A percentile compares a stretch with the other conserved stretches of the same genome.
Conservation (phyloP, 129 eudicot genomes). For the Lonicera japonica region DNA sequence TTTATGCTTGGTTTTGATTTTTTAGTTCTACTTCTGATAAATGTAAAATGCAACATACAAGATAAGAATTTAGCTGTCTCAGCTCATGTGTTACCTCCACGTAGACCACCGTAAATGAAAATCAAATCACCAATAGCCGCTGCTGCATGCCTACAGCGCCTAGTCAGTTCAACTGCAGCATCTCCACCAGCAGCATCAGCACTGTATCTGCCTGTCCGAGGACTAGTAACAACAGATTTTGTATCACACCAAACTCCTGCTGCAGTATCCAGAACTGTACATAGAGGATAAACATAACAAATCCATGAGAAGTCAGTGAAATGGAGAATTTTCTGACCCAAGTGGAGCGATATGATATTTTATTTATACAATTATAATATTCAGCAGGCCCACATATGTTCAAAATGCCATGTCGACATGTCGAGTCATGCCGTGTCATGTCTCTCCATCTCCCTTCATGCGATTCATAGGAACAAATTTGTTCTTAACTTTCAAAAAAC, state of each 20-base stretch:
- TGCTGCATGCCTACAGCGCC: slow-evolving; percentile 97
- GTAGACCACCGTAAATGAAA: slow-evolving; percentile 88
- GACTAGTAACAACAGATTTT: slow-evolving; percentile 82
- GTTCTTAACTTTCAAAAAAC: too few relatives aligned
- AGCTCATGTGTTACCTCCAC: slow-evolving; percentile 74
- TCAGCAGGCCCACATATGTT: too few relatives aligned
- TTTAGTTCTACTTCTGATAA: too few relatives aligned
- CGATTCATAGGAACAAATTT: too few relatives aligned
- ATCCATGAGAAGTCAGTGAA: background rate
- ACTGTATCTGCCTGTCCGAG: slow-evolving; percentile 88
- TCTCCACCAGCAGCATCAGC: slow-evolving; percentile 99
- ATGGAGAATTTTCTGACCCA: background rate
- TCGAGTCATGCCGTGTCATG: too few relatives aligned
- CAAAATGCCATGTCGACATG: too few relatives aligned
- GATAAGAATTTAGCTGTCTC: background rate
- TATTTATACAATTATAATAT: too few relatives aligned
- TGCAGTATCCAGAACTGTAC: slow-evolving; percentile 91
- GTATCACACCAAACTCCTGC: slow-evolving; percentile 99
- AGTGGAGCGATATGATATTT: too few relatives aligned
- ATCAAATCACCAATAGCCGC: slow-evolving; percentile 92
- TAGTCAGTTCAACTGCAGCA: slow-evolving; percentile 87
- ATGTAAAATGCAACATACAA: background rate
- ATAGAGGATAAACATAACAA: slow-evolving; percentile 14
- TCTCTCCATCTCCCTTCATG: too few relatives aligned
- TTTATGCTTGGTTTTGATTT: too few relatives aligned